phyloP scores from a whole-genome alignment of 352 stramenopile species.

The Phytophthora rubi region DNA sequence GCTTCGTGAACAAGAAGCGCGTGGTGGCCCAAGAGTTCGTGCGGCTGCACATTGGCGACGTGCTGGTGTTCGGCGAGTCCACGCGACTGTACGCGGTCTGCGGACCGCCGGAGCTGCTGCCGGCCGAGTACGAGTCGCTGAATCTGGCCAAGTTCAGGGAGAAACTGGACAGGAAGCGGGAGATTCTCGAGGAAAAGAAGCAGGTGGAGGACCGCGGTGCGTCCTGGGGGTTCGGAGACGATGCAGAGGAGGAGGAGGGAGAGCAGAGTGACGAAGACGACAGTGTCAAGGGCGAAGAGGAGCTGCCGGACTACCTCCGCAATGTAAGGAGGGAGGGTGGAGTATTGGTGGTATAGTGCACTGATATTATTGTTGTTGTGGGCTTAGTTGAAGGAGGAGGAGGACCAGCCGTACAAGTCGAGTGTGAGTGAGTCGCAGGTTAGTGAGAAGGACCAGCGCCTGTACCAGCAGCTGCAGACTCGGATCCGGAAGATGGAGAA shows the following conservation, averaged over 20 bases:
- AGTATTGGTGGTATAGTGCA: background rate
- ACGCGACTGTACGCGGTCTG: conserved; percentile 83
- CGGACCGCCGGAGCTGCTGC: conserved; percentile 69
- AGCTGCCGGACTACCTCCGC: conserved; percentile 77
- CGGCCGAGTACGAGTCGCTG: conserved; percentile 77
- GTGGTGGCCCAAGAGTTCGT: conserved; percentile 52
- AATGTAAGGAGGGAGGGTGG: conserved; percentile 41
- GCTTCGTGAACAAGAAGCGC: conserved; percentile 86
- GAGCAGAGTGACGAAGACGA: conserved; percentile 36
- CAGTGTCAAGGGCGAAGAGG: conserved; percentile 22
- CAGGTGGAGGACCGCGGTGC: conserved; percentile 39
- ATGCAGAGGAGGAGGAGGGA: conserved; percentile 68
- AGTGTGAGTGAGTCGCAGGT: conserved; percentile 52
- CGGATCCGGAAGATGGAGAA: conserved; percentile 89
- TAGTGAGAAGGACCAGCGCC: conserved; percentile 73
- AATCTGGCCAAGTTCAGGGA: conserved; percentile 51
- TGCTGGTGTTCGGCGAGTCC: conserved; percentile 89
- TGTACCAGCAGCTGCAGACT: conserved; percentile 81
- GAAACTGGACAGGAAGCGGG: conserved; percentile 32
- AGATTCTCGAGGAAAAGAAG: conserved; percentile 28
- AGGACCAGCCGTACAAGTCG: conserved; percentile 60
- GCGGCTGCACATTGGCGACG: conserved; percentile 80
- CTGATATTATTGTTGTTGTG: conserved; percentile 7
- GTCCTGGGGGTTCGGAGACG: conserved; percentile 88
- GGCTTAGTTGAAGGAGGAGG: conserved; percentile 58